These are phyloP conservation scores for Hyparrhenia diplandra DNA, from an alignment of 176 grass and related monocot species.

Conservation along the genomic window DNA sequence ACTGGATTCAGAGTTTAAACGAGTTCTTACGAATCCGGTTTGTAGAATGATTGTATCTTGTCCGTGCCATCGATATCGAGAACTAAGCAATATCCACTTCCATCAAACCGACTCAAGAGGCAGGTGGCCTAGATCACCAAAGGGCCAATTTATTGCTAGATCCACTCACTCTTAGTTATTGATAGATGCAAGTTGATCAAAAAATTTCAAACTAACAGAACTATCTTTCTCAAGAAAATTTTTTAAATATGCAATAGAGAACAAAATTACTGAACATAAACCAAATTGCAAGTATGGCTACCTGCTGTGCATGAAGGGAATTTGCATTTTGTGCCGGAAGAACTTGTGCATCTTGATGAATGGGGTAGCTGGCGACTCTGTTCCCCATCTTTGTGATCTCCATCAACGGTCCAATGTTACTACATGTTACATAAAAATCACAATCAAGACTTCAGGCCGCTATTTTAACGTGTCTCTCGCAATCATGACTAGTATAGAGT, in stretches of 20 bases:
- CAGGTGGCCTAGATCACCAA: not conserved
- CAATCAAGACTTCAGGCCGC: not conserved
- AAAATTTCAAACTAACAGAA: not conserved
- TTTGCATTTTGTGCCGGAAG: conserved; percentile 68
- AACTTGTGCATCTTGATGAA: conserved; percentile 67
- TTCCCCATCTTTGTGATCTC: conserved; percentile 75
- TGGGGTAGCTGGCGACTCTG: conserved; percentile 51
- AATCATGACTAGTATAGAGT: conserved; percentile 11
- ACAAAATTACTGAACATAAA: conserved; percentile 4
- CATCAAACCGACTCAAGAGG: not conserved
- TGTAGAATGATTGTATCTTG: not conserved
- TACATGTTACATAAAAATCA: conserved; percentile 42
- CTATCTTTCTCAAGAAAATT: conserved; percentile 6
- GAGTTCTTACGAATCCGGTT: not conserved
- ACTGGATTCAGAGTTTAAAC: not conserved
- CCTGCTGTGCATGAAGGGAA: conserved; percentile 67
- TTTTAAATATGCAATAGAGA: not conserved
- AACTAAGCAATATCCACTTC: not conserved
- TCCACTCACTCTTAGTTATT: not conserved
- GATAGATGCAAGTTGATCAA: not conserved
- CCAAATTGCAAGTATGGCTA: conserved; percentile 27
- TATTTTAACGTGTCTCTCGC: conserved; percentile 6
- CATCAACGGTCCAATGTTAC: conserved; percentile 65
- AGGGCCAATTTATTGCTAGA: conserved; percentile 9
- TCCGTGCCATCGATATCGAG: not conserved